Base-by-base conservation (phyloP, 2,329 filamentous ascomycete species). In the Golovinomyces cichoracearum region DNA sequence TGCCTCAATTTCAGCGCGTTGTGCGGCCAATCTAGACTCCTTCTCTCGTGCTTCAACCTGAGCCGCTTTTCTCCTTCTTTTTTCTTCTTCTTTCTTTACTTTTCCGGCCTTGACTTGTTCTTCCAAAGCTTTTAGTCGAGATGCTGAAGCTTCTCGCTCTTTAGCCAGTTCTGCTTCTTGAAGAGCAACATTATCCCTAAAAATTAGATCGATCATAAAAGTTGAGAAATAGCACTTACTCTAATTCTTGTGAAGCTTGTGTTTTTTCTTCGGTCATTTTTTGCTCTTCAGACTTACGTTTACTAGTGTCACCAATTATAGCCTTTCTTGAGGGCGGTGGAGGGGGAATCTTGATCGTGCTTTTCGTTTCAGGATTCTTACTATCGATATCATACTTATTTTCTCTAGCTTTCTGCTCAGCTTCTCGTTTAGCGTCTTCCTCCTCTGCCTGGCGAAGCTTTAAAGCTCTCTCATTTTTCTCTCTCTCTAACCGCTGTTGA, bases 11-110 rank as follows among this genome's bases (percentile, higher is more conserved):
- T 98, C 88, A 1, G 83, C 86, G 56, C 83, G 78, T 57, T 90
- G 83, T 31, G 82, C 80, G 22, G 83, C 83, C 54, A 94, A 68
- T 61, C 81, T 80, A 48, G 77, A 70, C 62, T 95, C 88, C 61
- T 92, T 86, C 57, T 93, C 83, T 63, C 84, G 88, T 6, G 85
- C 76, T 56, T 90, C 83, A 46, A 80, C 81, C 58, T 82, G 70
- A 9, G 85, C 85, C 21, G 84, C 88, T 66, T 93, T 86, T 68
- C 85, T 90, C 57, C 74, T 80, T 53, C 79, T 83, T 69, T 93
- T 94, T 66, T 94, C 90, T 63, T 98, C 90, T 56, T 92, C 82
- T 64, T 93, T 95, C 69, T 84, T 88, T 48, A 95, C 66, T 67
- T 95, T 98, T 58, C 86, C 84, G 60, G 86, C 83, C 53, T 78